Evolutionary conservation across 1,139 yeast species (phyloP).

Genomic region (Yamadazyma membranifaciens): DNA sequence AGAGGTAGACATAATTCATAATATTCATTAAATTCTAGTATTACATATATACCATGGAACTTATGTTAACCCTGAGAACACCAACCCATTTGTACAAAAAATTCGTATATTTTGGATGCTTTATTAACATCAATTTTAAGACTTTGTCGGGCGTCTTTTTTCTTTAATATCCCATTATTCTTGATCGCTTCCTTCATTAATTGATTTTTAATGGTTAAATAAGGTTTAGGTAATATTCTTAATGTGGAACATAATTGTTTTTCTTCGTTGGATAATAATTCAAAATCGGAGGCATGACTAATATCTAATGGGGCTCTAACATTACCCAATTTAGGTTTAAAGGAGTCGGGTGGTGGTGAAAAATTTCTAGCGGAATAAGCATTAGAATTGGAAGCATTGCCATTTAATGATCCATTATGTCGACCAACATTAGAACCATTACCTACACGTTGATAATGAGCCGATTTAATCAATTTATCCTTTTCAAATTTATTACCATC

Average conservation of each 20-base stretch:
- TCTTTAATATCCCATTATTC: slow-evolving; percentile 79
- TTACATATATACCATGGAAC: no score
- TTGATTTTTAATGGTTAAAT: slow-evolving; percentile 89
- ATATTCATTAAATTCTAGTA: slow-evolving; percentile 3
- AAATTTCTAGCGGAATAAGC: slow-evolving; percentile 16
- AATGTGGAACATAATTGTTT: slow-evolving; percentile 80
- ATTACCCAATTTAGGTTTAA: slow-evolving; percentile 37
- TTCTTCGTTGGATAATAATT: slow-evolving; percentile 79
- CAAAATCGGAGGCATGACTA: slow-evolving; percentile 79
- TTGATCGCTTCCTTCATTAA: slow-evolving; percentile 83
- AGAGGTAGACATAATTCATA: background rate
- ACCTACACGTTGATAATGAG: slow-evolving; percentile 63
- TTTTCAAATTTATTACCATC: slow-evolving; percentile 85
- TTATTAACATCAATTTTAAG: slow-evolving; percentile 83
- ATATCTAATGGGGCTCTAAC: slow-evolving; percentile 65
- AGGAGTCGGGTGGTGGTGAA: slow-evolving; percentile 39
- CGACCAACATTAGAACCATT: slow-evolving; percentile 35
- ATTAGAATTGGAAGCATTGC: background rate
- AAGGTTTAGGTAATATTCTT: slow-evolving; percentile 88
- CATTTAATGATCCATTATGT: slow-evolving; percentile 13
- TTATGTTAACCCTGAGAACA: slow-evolving; percentile 39
- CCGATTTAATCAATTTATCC: slow-evolving; percentile 67
- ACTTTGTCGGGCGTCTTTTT: slow-evolving; percentile 79
- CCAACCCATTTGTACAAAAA: slow-evolving; percentile 93
- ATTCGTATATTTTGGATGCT: slow-evolving; percentile 85